phyloP scores from a whole-genome alignment of 179 eudicot species.

The Drosera spatulata region DNA sequence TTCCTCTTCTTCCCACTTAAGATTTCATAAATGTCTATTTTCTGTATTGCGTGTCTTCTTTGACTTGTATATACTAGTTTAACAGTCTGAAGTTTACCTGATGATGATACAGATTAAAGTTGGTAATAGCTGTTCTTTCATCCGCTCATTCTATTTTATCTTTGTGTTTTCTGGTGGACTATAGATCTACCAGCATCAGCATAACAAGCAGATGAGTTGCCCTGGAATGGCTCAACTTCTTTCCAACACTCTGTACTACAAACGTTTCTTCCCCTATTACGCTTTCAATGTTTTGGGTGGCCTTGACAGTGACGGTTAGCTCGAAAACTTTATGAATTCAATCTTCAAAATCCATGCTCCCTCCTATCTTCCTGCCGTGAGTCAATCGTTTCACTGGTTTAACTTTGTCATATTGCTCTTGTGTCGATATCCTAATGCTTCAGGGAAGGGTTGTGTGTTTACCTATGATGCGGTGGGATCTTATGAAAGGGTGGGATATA shows the following conservation, averaged over 20 bases:
- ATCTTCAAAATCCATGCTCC: not conserved
- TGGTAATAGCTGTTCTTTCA: too few relatives aligned
- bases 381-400: not conserved
- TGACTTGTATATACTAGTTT: too few relatives aligned
- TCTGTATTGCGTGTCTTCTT: too few relatives aligned
- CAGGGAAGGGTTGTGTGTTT: conserved; percentile 92
- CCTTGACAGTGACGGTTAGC: conserved; percentile 76
- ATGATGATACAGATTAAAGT: too few relatives aligned
- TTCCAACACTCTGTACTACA: conserved; percentile 89
- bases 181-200: conserved; percentile 89
- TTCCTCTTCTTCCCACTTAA: too few relatives aligned
- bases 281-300: conserved; percentile 95
- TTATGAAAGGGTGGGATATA: conserved; percentile 91
- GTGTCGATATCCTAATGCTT: conserved; percentile 6
- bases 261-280: conserved; percentile 93
- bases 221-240: conserved; percentile 97
- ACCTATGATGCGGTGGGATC: conserved; percentile 99
- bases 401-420: not conserved
- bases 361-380: too few relatives aligned
- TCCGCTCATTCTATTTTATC: not conserved
- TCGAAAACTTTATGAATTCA: not conserved
- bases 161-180: not conserved
- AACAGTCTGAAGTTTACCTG: too few relatives aligned
- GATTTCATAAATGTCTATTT: too few relatives aligned
- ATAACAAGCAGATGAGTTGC: conserved; percentile 96